phyloP scores from a whole-genome alignment of 2,329 filamentous ascomycete genomes.

The Neoascochyta sp. region DNA sequence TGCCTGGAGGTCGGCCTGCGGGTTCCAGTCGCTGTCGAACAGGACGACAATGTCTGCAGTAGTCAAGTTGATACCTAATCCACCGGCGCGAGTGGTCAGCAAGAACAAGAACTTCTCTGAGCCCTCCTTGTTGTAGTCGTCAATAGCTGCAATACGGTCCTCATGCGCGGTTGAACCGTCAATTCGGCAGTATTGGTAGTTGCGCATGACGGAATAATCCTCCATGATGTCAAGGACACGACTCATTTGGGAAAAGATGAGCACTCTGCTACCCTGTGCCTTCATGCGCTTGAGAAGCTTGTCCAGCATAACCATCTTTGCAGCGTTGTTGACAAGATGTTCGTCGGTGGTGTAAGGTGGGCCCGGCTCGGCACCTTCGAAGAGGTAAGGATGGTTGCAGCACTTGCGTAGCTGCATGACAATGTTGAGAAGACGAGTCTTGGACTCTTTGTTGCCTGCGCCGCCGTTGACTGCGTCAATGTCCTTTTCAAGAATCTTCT shows the following conservation, averaged over 20 bases:
- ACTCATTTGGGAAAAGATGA: conserved; percentile 99
- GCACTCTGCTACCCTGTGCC: conserved; percentile 84
- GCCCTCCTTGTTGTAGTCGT: conserved; percentile 93
- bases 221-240: conserved; percentile 94
- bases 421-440: conserved; percentile 94
- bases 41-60: conserved; percentile 92
- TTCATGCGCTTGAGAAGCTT: conserved; percentile 81
- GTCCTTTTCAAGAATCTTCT: conserved; percentile 98
- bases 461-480: conserved; percentile 98
- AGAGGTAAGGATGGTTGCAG: conserved; percentile 97
- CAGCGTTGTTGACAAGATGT: conserved; percentile 87
- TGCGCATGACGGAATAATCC: conserved; percentile 94
- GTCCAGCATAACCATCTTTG: conserved; percentile 97
- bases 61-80: conserved; percentile 94
- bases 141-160: conserved; percentile 94
- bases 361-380: conserved; percentile 94
- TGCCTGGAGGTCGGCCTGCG: conserved; percentile 94
- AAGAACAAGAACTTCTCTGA: conserved; percentile 91
- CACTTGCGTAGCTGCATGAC: conserved; percentile 99
- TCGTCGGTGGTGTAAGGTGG: conserved; percentile 98
- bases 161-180: conserved; percentile 96
- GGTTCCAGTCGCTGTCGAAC: conserved; percentile 98
- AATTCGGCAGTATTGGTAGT: conserved; percentile 94
- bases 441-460: conserved; percentile 93
- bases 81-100: conserved; percentile 90